Evolutionary conservation across 441 rosid species (phyloP), one percentile per base, ranked within the genome.

Genomic region (Erodium trifolium): DNA sequence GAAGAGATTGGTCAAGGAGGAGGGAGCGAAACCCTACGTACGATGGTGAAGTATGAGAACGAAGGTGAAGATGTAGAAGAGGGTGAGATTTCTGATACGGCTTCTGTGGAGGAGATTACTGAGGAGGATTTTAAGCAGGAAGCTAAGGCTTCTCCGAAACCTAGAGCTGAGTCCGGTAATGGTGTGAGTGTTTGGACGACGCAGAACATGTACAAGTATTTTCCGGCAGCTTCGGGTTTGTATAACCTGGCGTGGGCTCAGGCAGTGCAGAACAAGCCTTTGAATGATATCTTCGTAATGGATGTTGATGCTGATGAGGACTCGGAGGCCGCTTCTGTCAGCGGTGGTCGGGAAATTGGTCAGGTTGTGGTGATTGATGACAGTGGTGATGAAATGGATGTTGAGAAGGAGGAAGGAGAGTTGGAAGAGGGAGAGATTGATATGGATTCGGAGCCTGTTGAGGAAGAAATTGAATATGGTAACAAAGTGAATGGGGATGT

Each of bases 391-490:
- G 96, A 84, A 66, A 77, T 77, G 80, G 82, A 73, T 37, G 41
- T 37, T 45, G 51, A 45, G 51, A 45, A 45, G 51, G 98, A 92
- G 76, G 97, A 91, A 65, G 96, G 91, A 9, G 98, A 93, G 74
- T 75, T 93, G 78, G 98, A 93, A 79, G 97, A 93, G 78, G 97
- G 97, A 3, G 98, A 93, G 81, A 89, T 93, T 81, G 96, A 89
- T 83, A 72, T 86, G 82, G 94, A 93, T 72, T 74, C 75, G 12
- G 85, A 81, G 65, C 77, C 51, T 10, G 51, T 12, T 10, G 51
- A 45, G 14, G n/a, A 45, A 45, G 51, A 45, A 10, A 12, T 10
- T 10, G 51, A 10, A 10, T 9, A 2, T 45, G 51, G 51, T 2
- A 70, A 37, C 41, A 5, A 37, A 7, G 9, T 63, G 75, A 37